These are phyloP conservation scores for Nigrospora osmanthi DNA, from an alignment of 2,329 filamentous ascomycete genomes.

Conservation along the genomic window DNA sequence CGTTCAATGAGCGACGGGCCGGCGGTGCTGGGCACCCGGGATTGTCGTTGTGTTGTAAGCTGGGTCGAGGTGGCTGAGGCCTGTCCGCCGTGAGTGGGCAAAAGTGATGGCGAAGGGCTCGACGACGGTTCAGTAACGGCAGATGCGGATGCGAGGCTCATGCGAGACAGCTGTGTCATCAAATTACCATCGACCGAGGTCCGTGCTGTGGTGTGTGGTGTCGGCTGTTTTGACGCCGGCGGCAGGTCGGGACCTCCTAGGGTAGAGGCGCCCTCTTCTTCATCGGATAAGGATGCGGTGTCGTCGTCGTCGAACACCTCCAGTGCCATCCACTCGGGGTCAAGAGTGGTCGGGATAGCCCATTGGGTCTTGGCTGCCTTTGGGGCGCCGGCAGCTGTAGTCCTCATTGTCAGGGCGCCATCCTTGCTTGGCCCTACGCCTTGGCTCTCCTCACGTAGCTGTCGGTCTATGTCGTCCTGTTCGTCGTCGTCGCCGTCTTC, in stretches of 20 bases:
- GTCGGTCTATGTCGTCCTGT: conserved; percentile 38
- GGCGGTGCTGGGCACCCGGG: not conserved
- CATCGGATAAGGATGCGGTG: conserved; percentile 3
- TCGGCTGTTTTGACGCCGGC: not conserved
- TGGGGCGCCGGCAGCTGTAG: not conserved
- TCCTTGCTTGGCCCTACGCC: conserved; percentile 1
- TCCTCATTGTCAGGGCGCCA: not conserved
- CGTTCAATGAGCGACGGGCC: conserved; percentile 25
- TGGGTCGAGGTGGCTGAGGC: not conserved
- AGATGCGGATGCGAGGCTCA: conserved; percentile 33
- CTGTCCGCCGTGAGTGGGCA: not conserved
- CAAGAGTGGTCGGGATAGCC: conserved; percentile 65
- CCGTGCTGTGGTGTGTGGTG: conserved; percentile 8
- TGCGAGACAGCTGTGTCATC: conserved; percentile 20
- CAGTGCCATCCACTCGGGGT: conserved; percentile 86
- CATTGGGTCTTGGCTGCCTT: conserved; percentile 27
- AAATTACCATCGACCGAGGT: conserved; percentile 18
- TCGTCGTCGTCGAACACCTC: conserved; percentile 56
- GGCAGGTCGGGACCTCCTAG: not conserved
- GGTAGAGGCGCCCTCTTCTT: not conserved
- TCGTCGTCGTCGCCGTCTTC: conserved; percentile 20
- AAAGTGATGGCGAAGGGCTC: conserved; percentile 12
- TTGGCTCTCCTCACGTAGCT: conserved; percentile 31
- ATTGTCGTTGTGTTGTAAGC: conserved; percentile 8
- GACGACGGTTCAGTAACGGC: not conserved